Evolutionary conservation across 1,139 yeast species (phyloP), one percentile per base, ranked within the genome.

Genomic region (Sugiyamaella neomexicana): DNA sequence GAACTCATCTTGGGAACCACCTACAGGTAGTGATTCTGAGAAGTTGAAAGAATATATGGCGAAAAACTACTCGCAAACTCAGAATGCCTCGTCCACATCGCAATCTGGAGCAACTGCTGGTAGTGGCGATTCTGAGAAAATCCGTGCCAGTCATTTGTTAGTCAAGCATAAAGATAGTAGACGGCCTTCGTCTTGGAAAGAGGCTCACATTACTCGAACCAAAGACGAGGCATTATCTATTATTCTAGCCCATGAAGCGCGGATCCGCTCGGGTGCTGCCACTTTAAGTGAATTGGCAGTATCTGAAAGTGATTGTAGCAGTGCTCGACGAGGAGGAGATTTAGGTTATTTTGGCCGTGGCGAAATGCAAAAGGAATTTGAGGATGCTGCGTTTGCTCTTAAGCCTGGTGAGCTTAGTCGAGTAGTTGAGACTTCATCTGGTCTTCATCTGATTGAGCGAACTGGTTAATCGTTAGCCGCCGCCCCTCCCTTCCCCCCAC

Each of bases 331-430:
- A 65, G 90, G 90, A 27, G 99, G 99, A 44, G 99, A 93, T 69
- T 77, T 93, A 65, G 99, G 99, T 0, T 83, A 75, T 68, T 93
- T 93, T 68, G 89, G 88, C 23, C 82, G 79, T 57, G 97, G 97
- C 38, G 91, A 86, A 65, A 93, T 93, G 99, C 98, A 93, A 69
- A 96, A 96, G 46, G 75, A 85, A 56, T 93, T 93, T 67, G 99
- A 93, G 69, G 84, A 84, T 58, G 96, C 95, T 1, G 86, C 97
- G 0, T 91, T 86, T 68, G 83, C 74, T 7, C 75, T 93, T 62
- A 82, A 88, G 62, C 84, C 90, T 9, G 97, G 96, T 15, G 95
- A 90, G 68, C 72, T 88, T 52, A 86, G 96, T 66, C 87, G 82
- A 52, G 81, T 90, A 20, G 85, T 93, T 12, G 97, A 90, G 71